Conservation (phyloP, 1,284 basidiomycete genomes). For the Marasmius tenuissimus region DNA sequence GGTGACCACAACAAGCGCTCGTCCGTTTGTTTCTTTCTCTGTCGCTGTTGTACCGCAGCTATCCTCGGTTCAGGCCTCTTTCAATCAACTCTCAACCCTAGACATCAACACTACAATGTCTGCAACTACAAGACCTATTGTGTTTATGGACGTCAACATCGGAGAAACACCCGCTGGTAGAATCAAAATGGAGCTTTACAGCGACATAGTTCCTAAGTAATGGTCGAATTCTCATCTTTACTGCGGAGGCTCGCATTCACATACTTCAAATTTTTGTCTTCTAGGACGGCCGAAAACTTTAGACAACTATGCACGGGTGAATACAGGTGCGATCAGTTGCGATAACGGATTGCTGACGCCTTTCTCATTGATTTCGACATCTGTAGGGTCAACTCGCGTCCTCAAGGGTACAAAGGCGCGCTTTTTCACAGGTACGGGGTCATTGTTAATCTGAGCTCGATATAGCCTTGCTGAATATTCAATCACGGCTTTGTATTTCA, state of each 20-base stretch:
- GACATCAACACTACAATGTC: background rate
- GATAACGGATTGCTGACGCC: conserved; percentile 9
- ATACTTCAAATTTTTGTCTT: background rate
- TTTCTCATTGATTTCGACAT: background rate
- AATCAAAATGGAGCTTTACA: conserved; percentile 95
- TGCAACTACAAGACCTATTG: conserved; percentile 68
- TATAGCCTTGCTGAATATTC: conserved; percentile 19
- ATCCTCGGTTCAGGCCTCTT: too few relatives aligned
- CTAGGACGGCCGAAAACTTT: conserved; percentile 95
- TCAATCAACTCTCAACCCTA: too few relatives aligned
- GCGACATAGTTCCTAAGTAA: conserved; percentile 87
- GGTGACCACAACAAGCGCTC: too few relatives aligned
- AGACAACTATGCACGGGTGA: conserved; percentile 96
- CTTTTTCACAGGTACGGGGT: conserved; percentile 84
- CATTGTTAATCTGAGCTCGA: conserved; percentile 6
- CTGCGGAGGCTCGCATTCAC: background rate
- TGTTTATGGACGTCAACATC: conserved; percentile 96
- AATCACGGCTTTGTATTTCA: conserved; percentile 25
- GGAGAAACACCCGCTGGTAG: conserved; percentile 94
- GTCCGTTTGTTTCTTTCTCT: too few relatives aligned
- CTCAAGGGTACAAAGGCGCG: conserved; percentile 87
- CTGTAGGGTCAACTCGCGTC: conserved; percentile 76
- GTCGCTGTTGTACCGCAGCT: too few relatives aligned
- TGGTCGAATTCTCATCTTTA: conserved; percentile 19
- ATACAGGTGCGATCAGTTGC: conserved; percentile 59